Base-by-base conservation (phyloP, 495 filamentous ascomycete genomes). In the Talaromyces proteolyticus region DNA sequence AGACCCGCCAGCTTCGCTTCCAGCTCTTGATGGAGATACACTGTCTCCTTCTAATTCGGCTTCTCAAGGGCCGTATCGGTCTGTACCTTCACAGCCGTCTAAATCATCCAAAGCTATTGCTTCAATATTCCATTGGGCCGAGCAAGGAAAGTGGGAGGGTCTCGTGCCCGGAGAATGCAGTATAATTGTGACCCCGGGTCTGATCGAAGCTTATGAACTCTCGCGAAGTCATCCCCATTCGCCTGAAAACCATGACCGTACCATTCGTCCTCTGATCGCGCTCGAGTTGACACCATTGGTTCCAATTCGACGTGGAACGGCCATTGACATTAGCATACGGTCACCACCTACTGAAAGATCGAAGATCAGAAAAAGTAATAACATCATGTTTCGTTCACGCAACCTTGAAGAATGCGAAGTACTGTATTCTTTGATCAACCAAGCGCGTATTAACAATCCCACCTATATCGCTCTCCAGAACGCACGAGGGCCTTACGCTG, bases 251-350 rank as follows among this genome's bases (percentile, higher is more conserved):
- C 47, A 50, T 18, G 53, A 55, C 4, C 64, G 64, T 17, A 72
- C 69, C 47, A 69, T 65, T 22, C 70, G 74, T 3, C 88, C 89
- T 3, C 70, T 96, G 1, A 69, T 98, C 44, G 82, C 81, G 2
- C 76, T 94, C 14, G 86, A 92, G 56, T 78, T 99, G 14, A 96
- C 91, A 1, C 93, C 93, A 0, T 69, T 93, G 10, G 91, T 96
- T 12, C 85, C 87, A 55, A 80, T 96, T 39, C 84, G 92, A 53
- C 83, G 89, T 42, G 91, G 91, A 45, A 96, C 87, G 17, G 91
- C 86, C 18, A 77, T 97, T 25, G 93, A 99, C 61, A 90, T 99
- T 44, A 91, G 92, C 43, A 89, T 99, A 57, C 82, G 88, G 40
- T 95, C 91, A 10, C 83, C 85, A 17, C 85, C 84, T 12, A 89